These are phyloP conservation scores for Rhizophora apiculata DNA, from an alignment of 345 rosid species.

Conservation along the genomic window DNA sequence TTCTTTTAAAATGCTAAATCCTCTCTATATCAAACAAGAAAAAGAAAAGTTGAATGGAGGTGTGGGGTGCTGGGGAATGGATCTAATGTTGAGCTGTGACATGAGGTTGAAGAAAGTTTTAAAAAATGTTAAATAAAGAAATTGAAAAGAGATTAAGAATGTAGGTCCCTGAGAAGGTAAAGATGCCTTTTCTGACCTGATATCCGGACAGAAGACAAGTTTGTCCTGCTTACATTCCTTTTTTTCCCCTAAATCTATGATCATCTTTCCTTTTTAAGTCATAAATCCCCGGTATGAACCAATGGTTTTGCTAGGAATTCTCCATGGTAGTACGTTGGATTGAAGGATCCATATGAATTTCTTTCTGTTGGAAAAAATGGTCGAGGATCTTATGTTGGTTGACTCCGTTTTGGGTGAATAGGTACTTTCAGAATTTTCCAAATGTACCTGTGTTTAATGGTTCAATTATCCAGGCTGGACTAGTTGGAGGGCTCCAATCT, in stretches of 20 bases:
- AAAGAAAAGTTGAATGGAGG: neutral
- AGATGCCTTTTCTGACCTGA: neutral
- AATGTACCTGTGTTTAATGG: too few relatives aligned
- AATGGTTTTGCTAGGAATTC: too few relatives aligned
- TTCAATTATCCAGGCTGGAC: too few relatives aligned
- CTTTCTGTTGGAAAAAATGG: too few relatives aligned
- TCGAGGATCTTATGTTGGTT: too few relatives aligned
- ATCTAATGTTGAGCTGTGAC: neutral
- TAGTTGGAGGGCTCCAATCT: too few relatives aligned
- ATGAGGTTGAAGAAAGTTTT: neutral
- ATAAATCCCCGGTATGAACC: too few relatives aligned
- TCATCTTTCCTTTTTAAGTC: too few relatives aligned
- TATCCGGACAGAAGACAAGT: neutral
- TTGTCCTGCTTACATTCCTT: neutral
- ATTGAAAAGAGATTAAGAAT: constrained; percentile 1
- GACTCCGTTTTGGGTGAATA: too few relatives aligned
- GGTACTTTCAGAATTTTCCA: too few relatives aligned
- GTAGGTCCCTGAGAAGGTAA: neutral
- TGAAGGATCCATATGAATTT: too few relatives aligned
- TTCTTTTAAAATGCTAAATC: neutral
- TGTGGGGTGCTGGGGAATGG: neutral
- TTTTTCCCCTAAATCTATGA: neutral
- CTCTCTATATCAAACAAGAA: neutral
- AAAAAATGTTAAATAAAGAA: neutral
- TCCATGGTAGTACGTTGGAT: too few relatives aligned